Evolutionary conservation across 352 stramenopile species (phyloP), one percentile per base, ranked within the genome.

Genomic region (Pythium plurisporium): DNA sequence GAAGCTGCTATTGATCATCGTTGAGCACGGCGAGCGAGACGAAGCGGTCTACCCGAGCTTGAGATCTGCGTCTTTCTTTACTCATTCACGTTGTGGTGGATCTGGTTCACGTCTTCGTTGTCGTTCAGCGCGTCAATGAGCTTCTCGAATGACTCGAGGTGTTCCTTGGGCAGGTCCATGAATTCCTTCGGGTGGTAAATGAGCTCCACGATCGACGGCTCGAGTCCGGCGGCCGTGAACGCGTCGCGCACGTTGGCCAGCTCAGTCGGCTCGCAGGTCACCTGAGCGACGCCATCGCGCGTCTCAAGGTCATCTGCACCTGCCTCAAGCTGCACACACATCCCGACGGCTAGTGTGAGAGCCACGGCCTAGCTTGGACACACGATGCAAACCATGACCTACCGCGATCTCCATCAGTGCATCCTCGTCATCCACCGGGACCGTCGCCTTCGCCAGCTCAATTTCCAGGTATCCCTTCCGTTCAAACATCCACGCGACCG

Each of bases 161-260:
- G 70, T 23, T 80, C 78, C 6, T 27, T 56, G 8, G 76, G 63
- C 30, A 93, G 49, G 25, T 82, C 70, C n/a, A 93, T 44, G 50
- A 85, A 87, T 50, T 91, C 80, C 59, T 93, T 93, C 1, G 80
- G 78, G 62, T 80, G 75, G 72, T 89, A 93, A 51, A 93, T 87
- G 27, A 93, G 75, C 69, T 90, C 77, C 3, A 74, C 80, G 44
- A 89, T 83, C 30, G 78, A 73, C 12, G 79, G 80, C 62, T 88
- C 76, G 17, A 89, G 62, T 9, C 79, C 81, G 4, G 70, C 68
- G 12, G 71, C 64, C 2, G 65, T 70, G 50, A 93, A 87, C 22
- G 69, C 59, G 56, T 76, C 69, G 42, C 80, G 76, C 42, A 91
- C 82, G 19, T 63, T 53, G 26, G 74, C 78, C 26, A 93, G 61